Evolutionary conservation across 352 stramenopile species (phyloP).

Genomic region (Globisporangium orthogonon): DNA sequence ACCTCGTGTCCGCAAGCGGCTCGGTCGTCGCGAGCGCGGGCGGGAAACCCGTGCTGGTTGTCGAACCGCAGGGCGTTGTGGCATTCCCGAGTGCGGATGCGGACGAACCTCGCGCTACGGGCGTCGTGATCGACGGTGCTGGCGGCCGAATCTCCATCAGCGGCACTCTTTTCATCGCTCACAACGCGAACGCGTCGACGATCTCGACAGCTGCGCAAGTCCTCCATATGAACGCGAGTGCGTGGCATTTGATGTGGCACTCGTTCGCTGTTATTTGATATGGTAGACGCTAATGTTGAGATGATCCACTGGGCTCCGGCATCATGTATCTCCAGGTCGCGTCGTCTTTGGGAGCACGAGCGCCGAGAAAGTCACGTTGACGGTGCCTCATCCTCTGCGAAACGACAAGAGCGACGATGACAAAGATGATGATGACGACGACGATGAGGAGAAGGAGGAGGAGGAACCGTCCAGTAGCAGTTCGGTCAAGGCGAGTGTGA

Average conservation of each 20-base stretch:
- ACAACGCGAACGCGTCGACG: slow-evolving; percentile 35
- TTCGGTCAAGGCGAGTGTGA: slow-evolving; percentile 8
- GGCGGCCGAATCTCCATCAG: slow-evolving; percentile 34
- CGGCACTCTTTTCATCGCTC: slow-evolving; percentile 27
- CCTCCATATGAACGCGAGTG: slow-evolving; percentile 47
- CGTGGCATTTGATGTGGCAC: background rate
- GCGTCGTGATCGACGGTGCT: slow-evolving; percentile 43
- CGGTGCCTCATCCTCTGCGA: slow-evolving; percentile 1
- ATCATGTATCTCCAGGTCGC: background rate
- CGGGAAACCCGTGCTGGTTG: slow-evolving; percentile 46
- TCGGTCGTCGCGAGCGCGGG: slow-evolving; percentile 56
- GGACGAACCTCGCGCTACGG: slow-evolving; percentile 32
- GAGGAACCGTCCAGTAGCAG: background rate
- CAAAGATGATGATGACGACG: background rate
- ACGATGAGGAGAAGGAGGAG: slow-evolving; percentile 3
- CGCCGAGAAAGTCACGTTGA: slow-evolving; percentile 13
- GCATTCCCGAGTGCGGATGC: slow-evolving; percentile 35
- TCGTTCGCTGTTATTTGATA: background rate
- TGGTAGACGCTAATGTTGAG: background rate
- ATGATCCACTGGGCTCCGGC: too few relatives aligned
- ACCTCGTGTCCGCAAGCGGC: slow-evolving; percentile 64
- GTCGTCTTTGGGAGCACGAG: slow-evolving; percentile 18
- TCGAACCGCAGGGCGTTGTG: slow-evolving; percentile 49
- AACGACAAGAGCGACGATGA: background rate
- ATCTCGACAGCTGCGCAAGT: slow-evolving; percentile 27